Evolutionary conservation across 2,329 filamentous ascomycete species (phyloP).

Genomic region (Diaporthe aspalathi): DNA sequence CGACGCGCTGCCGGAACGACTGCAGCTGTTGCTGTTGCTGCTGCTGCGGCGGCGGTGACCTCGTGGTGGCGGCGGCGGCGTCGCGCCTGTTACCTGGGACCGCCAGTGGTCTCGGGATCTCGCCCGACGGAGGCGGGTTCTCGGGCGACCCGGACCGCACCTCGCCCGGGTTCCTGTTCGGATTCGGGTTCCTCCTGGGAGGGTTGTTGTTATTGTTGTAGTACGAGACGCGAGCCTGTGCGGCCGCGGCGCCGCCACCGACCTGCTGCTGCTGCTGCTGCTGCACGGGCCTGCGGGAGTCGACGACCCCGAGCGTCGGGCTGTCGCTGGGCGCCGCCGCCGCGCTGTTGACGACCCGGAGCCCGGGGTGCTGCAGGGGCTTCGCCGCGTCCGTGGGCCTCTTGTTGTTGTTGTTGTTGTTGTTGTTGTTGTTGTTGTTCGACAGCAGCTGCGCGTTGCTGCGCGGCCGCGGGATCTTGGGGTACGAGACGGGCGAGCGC

Average conservation of each 20-base stretch:
- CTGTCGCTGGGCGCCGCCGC: slow-evolving; percentile 42
- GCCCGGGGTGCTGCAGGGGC: not conserved
- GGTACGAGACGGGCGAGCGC: slow-evolving; percentile 49
- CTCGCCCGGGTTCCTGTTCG: slow-evolving; percentile 36
- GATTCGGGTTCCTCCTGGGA: slow-evolving; percentile 32
- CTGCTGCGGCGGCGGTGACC: too few species aligned
- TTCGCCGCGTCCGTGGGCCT: not conserved
- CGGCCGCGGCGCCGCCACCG: too few species aligned
- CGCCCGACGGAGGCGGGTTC: not conserved
- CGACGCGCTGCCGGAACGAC: slow-evolving; percentile 35
- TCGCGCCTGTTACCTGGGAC: slow-evolving; percentile 9
- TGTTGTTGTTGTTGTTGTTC: not conserved
- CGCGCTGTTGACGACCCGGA: slow-evolving; percentile 12
- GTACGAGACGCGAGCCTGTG: slow-evolving; percentile 20
- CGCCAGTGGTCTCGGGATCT: slow-evolving; percentile 5
- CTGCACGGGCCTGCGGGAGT: slow-evolving; percentile 37
- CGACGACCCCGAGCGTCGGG: slow-evolving; percentile 54
- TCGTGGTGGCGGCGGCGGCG: slow-evolving; percentile 2
- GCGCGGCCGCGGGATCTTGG: slow-evolving; percentile 39
- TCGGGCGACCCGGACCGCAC: slow-evolving; percentile 39
- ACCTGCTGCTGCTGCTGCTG: too few species aligned
- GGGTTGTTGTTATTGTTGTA: not conserved
- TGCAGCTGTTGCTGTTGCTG: not conserved
- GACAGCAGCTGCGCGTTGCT: not conserved
- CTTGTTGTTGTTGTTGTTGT: not conserved